Base-by-base conservation (phyloP, 768 basidiomycete genomes). In the Boletellus ananiceps region DNA sequence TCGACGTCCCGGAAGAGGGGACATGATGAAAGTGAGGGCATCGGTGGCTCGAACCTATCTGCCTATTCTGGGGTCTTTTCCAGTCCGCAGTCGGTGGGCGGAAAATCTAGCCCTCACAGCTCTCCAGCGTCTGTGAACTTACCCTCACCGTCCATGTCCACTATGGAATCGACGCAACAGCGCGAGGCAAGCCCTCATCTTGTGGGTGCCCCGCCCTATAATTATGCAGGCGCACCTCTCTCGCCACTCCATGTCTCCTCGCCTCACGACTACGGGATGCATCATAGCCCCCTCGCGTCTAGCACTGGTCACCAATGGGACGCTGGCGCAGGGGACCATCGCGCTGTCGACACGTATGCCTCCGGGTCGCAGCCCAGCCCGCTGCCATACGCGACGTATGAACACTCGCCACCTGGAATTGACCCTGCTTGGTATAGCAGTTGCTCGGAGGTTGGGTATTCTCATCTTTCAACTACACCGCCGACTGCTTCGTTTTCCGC, bases 1-100 rank as follows among this genome's bases (percentile, higher is more conserved):
- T 90, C 87, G 37, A 77, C 84, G 2, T 89, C 88, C 35, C 82
- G 87, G 41, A 82, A 80, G 65, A 81, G 87, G 33, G 84, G 80
- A 14, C 81, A 74, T 49, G 85, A 87, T 56, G 87, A 88, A 52
- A 74, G 74, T 33, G 81, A 82, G 44, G 69, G 70, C 39, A 62
- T 75, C 5, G 77, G 83, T 40, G 75, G 75, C 32, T 51, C 62
- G 27, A 59, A 46, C 21, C 54, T 70, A 46, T 59, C 68, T 12
- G 63, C 74, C 2, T 81, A 74, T 56, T 78, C 79, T 53, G 79
- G 79, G 34, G 74, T 75, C 27, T 83, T 83, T 57, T 73, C 80
- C 4, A 79, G 78, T 49, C 80, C 83, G 9, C 72, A 72, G 6
- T 69, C 74, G 21, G 61, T 70, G 14, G 68, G 68, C 21, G 63